Evolutionary conservation across 768 basidiomycete species (phyloP), one percentile per base, ranked within the genome.

Genomic region (Kwoniella sp.): DNA sequence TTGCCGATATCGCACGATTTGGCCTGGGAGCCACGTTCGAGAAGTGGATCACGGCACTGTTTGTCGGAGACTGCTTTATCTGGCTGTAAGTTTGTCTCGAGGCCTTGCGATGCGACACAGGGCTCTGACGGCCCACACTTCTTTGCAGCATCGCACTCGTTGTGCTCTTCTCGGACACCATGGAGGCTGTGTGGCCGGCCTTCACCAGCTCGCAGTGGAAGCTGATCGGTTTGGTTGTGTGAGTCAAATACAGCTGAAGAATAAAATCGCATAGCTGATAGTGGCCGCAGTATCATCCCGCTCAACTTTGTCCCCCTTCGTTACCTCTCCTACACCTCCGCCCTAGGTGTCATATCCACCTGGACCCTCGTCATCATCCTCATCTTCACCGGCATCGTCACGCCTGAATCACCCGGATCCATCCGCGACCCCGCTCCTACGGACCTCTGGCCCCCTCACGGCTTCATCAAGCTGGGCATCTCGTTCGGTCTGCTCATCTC

Each of bases 81-180:
- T 70, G 65, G 65, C 49, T 61, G 68, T 67, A 31, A 62, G 68
- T 58, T n/a, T n/a, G n/a, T n/a, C n/a, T n/a, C n/a, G n/a, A n/a
- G n/a, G n/a, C n/a, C n/a, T n/a, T n/a, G n/a, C n/a, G n/a, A n/a
- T n/a, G n/a, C n/a, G n/a, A n/a, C n/a, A n/a, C n/a, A n/a, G n/a
- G n/a, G n/a, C n/a, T n/a, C n/a, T n/a, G n/a, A n/a, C n/a, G n/a
- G n/a, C n/a, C 19, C 14, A 19, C 26, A 10, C 20, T 28, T n/a
- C 36, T 34, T 33, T 12, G n/a, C 36, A 69, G 65, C 3, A 55
- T 70, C 23, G 65, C 69, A 3, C 61, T 67, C 8, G 59, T 70
- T 34, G 63, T 70, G 1, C 43, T 70, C 1, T 67, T 61, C 34
- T 65, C 69, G 3, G 69, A 70, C 31, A 59, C 69, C 5, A 50